Percentiles rank a stretch among this genome's conserved stretches.
Conservation (phyloP, 169 alveolate species). For the Plasmodium malariae region DNA sequence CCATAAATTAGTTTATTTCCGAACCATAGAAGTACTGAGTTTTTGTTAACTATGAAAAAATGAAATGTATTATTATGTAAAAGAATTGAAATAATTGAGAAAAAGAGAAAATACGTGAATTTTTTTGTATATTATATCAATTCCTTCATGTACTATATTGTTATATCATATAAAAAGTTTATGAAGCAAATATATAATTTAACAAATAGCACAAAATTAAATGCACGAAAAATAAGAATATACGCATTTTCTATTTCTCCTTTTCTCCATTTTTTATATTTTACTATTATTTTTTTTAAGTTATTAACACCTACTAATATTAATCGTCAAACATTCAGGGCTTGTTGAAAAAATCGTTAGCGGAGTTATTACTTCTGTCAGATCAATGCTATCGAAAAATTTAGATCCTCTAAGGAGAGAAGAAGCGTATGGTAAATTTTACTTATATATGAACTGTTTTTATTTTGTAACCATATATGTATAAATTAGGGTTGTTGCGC, state of each 20-base stretch:
- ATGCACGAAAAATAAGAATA: not conserved
- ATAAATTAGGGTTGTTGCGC: no score
- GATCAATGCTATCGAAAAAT: constrained; percentile 25
- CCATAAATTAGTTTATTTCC: not conserved
- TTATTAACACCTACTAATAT: constrained; percentile 28
- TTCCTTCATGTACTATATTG: no score
- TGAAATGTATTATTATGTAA: constrained; percentile 4
- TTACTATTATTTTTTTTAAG: not conserved
- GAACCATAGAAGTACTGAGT: constrained; percentile 52
- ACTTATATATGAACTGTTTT: no score
- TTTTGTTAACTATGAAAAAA: constrained; percentile 46
- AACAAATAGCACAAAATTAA: not conserved
- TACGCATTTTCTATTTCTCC: not conserved
- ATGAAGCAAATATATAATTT: not conserved
- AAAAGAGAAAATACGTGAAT: no score
- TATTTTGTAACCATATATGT: no score
- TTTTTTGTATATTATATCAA: not conserved
- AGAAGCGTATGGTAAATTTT: not conserved
- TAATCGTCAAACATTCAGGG: constrained; percentile 55
- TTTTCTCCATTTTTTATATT: not conserved
- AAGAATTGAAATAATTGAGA: not conserved
- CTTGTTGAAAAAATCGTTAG: constrained; percentile 52
- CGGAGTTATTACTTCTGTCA: constrained; percentile 56
- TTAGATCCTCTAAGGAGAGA: constrained; percentile 35
- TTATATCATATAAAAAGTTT: not conserved